Conservation (phyloP, 257 asterid species). For the Solanum appendiculatum region DNA sequence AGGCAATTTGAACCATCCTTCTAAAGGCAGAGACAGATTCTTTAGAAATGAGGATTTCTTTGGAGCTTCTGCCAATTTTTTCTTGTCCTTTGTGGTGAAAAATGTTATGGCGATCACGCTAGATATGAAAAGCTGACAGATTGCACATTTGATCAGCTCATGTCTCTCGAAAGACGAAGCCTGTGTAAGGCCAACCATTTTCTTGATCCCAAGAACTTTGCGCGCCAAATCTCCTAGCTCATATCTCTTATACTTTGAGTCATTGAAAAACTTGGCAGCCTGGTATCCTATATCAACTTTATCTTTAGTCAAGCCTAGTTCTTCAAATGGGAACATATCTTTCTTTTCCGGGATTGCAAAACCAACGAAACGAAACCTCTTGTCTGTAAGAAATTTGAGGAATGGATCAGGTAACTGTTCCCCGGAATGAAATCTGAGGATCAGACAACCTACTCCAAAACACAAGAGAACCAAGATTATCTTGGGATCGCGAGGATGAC, state of each 20-base stretch:
- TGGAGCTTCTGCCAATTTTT: slow-evolving; percentile 5
- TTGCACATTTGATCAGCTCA: slow-evolving; percentile 57
- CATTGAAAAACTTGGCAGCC: slow-evolving; percentile 49
- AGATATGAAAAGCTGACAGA: slow-evolving; percentile 69
- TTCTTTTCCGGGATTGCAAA: slow-evolving; percentile 72
- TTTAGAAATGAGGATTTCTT: slow-evolving; percentile 41
- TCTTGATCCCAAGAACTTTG: slow-evolving; percentile 60
- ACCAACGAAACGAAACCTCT: slow-evolving; percentile 62
- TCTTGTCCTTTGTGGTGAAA: slow-evolving; percentile 27
- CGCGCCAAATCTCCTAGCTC: slow-evolving; percentile 57
- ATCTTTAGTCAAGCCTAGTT: slow-evolving; percentile 35
- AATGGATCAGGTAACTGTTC: slow-evolving; percentile 38
- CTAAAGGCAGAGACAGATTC: slow-evolving; percentile 48
- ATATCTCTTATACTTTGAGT: slow-evolving; percentile 42
- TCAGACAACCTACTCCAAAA: slow-evolving; percentile 74
- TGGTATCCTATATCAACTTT: slow-evolving; percentile 56
- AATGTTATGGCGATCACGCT: slow-evolving; percentile 57
- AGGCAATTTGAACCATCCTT: slow-evolving; percentile 58
- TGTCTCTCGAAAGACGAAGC: slow-evolving; percentile 70
- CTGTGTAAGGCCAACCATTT: slow-evolving; percentile 56
- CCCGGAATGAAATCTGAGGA: slow-evolving; percentile 49
- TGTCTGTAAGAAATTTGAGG: slow-evolving; percentile 45
- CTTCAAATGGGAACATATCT: slow-evolving; percentile 57
- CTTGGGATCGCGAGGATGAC: slow-evolving; percentile 74
- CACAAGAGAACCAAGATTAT: slow-evolving; percentile 42